Conservation (phyloP, 2,329 filamentous ascomycete species). For the Aspergillus vadensis region DNA sequence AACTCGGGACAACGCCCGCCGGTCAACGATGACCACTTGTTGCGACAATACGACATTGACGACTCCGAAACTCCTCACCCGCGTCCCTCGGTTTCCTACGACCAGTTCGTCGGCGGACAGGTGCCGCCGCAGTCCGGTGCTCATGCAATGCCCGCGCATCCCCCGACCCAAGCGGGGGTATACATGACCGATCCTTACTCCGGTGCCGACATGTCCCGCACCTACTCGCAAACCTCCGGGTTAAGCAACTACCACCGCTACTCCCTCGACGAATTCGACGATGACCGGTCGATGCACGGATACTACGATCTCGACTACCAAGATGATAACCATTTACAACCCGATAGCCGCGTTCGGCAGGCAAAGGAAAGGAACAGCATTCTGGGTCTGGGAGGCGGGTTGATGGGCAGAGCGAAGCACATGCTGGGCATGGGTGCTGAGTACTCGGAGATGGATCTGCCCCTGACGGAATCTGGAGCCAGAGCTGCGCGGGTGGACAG, state of each 20-base stretch:
- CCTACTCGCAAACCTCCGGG: slow-evolving; percentile 75
- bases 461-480: slow-evolving; percentile 76
- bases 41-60: slow-evolving; percentile 73
- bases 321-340: slow-evolving; percentile 58
- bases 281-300: slow-evolving; percentile 66
- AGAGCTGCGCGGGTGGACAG: slow-evolving; percentile 51
- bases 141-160: slow-evolving; percentile 44
- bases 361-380: slow-evolving; percentile 85
- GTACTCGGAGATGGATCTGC: slow-evolving; percentile 98
- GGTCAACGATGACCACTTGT: slow-evolving; percentile 77
- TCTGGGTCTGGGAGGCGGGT: slow-evolving; percentile 78
- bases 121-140: slow-evolving; percentile 53
- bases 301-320: slow-evolving; percentile 71
- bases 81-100: slow-evolving; percentile 88
- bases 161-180: slow-evolving; percentile 35
- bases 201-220: slow-evolving; percentile 42
- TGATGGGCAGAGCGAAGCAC: slow-evolving; percentile 85
- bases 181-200: slow-evolving; percentile 43
- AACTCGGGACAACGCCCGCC: slow-evolving; percentile 73
- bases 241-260: slow-evolving; percentile 89
- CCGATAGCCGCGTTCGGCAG: slow-evolving; percentile 53
- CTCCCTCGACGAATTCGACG: slow-evolving; percentile 80
- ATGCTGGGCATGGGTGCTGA: slow-evolving; percentile 82
- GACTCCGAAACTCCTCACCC: slow-evolving; percentile 63
- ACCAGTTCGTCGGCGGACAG: slow-evolving; percentile 81